Conservation (phyloP, 768 basidiomycete species). For the Rhodocollybia butyracea region DNA sequence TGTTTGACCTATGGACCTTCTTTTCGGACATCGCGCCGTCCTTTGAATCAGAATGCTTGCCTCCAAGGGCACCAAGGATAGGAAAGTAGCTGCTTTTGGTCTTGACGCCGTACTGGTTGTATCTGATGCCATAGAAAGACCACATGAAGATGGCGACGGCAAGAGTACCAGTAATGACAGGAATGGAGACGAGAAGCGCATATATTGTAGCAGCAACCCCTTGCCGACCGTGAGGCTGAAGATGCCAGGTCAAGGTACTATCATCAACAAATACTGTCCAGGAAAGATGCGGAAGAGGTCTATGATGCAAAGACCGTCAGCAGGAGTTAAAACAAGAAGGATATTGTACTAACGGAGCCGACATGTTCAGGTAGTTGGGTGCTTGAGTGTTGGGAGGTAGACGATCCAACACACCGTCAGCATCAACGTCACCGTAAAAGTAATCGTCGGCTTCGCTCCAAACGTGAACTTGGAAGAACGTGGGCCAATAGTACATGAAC, state of each 20-base stretch:
- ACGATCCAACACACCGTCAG: slow-evolving; percentile 85
- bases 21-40: slow-evolving; percentile 70
- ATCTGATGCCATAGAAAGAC: slow-evolving; percentile 94
- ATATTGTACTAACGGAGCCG: too few species aligned
- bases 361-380: slow-evolving; percentile 88
- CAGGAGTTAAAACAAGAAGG: too few species aligned
- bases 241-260: slow-evolving; percentile 67
- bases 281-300: slow-evolving; percentile 80
- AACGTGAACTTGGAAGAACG: slow-evolving; percentile 86
- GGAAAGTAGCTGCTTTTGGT: slow-evolving; percentile 84
- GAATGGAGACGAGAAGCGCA: slow-evolving; percentile 77
- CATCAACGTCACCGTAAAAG: slow-evolving; percentile 89
- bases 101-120: slow-evolving; percentile 90
- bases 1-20: slow-evolving; percentile 56
- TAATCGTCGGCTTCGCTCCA: slow-evolving; percentile 90
- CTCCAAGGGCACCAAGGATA: slow-evolving; percentile 64
- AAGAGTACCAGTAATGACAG: slow-evolving; percentile 81
- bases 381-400: slow-evolving; percentile 85
- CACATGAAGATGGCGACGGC: slow-evolving; percentile 91
- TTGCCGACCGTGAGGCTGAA: slow-evolving; percentile 81
- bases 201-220: slow-evolving; percentile 86
- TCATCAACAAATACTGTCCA: slow-evolving; percentile 87
- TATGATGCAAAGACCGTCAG: too few species aligned
- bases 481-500: slow-evolving; percentile 89
- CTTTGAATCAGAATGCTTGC: slow-evolving; percentile 72